These are phyloP conservation scores for Exophiala alcalophila DNA, from an alignment of 2,329 filamentous ascomycete species.

Conservation along the genomic window DNA sequence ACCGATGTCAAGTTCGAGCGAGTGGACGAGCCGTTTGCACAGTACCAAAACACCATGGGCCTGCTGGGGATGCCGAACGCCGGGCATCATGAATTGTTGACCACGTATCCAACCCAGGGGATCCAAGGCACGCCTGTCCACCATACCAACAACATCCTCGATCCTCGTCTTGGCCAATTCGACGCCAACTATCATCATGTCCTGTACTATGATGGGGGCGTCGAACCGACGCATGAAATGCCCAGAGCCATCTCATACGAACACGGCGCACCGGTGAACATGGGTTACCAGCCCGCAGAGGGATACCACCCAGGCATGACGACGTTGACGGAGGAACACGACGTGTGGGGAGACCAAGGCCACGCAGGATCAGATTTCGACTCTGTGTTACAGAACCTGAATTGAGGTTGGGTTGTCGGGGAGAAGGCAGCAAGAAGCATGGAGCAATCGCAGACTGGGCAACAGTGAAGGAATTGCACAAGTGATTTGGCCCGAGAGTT, in stretches of 20 bases:
- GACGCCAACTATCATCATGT: slow-evolving; percentile 34
- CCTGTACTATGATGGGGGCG: slow-evolving; percentile 28
- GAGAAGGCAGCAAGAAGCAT: not conserved
- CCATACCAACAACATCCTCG: slow-evolving; percentile 40
- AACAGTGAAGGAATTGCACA: not conserved
- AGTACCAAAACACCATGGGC: slow-evolving; percentile 18
- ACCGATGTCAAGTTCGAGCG: slow-evolving; percentile 33
- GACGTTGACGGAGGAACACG: slow-evolving; percentile 36
- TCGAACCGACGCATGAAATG: slow-evolving; percentile 30
- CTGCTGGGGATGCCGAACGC: slow-evolving; percentile 46
- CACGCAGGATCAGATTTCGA: slow-evolving; percentile 28
- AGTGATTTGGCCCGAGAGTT: too few relatives aligned
- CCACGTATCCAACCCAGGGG: slow-evolving; percentile 33
- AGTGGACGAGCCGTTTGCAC: slow-evolving; percentile 31
- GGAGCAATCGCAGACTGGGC: not conserved
- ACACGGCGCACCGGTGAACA: slow-evolving; percentile 15
- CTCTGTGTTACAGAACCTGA: slow-evolving; percentile 27
- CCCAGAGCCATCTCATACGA: slow-evolving; percentile 27
- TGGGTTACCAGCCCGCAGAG: slow-evolving; percentile 24
- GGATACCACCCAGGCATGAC: slow-evolving; percentile 34
- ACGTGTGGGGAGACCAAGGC: slow-evolving; percentile 32
- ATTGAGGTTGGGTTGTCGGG: slow-evolving; percentile 9
- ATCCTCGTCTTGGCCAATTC: slow-evolving; percentile 39
- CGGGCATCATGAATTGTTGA: slow-evolving; percentile 44
- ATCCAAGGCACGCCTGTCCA: slow-evolving; percentile 30